Conservation (phyloP, 352 stramenopile species). For the Ochromonadaceae sp. region DNA sequence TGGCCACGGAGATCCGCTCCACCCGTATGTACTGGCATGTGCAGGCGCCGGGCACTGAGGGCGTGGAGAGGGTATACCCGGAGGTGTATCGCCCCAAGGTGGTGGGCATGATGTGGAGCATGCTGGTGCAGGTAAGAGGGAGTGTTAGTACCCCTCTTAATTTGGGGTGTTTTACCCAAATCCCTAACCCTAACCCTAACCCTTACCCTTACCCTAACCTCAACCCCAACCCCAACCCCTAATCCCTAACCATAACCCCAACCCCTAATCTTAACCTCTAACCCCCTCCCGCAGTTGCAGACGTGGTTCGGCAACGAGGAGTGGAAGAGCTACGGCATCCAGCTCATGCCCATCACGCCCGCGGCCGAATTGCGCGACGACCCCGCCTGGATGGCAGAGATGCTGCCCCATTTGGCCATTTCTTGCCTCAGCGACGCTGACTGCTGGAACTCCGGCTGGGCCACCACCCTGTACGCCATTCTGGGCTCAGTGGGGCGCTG, state of each 20-base stretch:
- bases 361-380: slow-evolving; percentile 47
- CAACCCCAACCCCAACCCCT: too few relatives aligned
- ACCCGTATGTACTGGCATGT: slow-evolving; percentile 30
- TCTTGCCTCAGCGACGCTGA: too few relatives aligned
- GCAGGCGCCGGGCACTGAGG: slow-evolving; percentile 3
- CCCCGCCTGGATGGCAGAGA: slow-evolving; percentile 38
- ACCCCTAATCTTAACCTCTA: too few relatives aligned
- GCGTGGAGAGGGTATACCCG: slow-evolving; percentile 25
- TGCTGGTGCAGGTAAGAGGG: too few relatives aligned
- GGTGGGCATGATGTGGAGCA: slow-evolving; percentile 56
- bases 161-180: not conserved
- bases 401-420: slow-evolving; percentile 34
- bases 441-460: slow-evolving; percentile 39
- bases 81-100: slow-evolving; percentile 39
- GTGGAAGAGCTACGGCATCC: slow-evolving; percentile 22
- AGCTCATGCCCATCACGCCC: slow-evolving; percentile 42
- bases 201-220: not conserved
- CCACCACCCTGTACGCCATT: slow-evolving; percentile 38
- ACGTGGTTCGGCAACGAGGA: slow-evolving; percentile 42
- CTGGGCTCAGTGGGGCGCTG: slow-evolving; percentile 39
- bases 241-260: too few relatives aligned
- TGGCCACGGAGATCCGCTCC: slow-evolving; percentile 39
- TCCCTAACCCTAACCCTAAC: too few relatives aligned
- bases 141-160: slow-evolving; percentile 21
- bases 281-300: too few relatives aligned